phyloP scores from a whole-genome alignment of 2,329 filamentous ascomycete species.

The Salinomyces thailandicus region DNA sequence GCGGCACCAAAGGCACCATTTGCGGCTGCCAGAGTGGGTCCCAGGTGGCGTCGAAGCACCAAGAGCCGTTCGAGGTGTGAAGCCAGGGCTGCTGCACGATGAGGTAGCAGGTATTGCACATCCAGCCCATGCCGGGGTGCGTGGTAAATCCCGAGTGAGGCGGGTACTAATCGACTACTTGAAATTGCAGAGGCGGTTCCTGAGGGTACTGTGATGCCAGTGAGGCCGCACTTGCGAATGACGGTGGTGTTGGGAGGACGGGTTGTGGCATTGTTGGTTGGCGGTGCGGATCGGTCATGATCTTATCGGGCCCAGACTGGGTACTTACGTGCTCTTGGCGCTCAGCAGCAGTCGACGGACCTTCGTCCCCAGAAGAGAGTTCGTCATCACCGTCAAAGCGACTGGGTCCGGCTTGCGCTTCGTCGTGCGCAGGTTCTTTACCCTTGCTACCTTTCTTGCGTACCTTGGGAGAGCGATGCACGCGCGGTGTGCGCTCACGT shows the following conservation, averaged over 20 bases:
- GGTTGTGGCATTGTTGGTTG: no score
- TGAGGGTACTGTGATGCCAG: no score
- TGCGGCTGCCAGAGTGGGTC: no score
- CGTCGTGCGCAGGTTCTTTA: neutral
- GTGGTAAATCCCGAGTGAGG: conserved; percentile 1
- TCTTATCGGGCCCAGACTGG: no score
- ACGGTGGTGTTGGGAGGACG: no score
- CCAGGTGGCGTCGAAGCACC: conserved; percentile 5
- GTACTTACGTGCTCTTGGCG: no score
- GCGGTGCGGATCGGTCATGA: no score
- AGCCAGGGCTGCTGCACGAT: neutral
- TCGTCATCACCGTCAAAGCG: neutral
- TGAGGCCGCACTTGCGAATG: no score
- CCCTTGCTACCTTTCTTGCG: neutral
- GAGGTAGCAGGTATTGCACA: neutral
- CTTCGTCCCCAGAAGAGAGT: neutral
- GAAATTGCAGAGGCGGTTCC: no score
- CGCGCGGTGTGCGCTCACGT: neutral
- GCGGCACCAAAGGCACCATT: no score
- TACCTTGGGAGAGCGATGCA: neutral
- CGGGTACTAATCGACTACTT: no score
- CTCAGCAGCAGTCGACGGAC: no score
- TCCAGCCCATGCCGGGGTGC: neutral
- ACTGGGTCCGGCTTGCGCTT: neutral
- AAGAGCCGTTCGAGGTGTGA: conserved; percentile 1